Evolutionary conservation across 176 grass and related monocot genomes (phyloP), one percentile per base, ranked within the genome.

Genomic region (Tuctoria greenei): DNA sequence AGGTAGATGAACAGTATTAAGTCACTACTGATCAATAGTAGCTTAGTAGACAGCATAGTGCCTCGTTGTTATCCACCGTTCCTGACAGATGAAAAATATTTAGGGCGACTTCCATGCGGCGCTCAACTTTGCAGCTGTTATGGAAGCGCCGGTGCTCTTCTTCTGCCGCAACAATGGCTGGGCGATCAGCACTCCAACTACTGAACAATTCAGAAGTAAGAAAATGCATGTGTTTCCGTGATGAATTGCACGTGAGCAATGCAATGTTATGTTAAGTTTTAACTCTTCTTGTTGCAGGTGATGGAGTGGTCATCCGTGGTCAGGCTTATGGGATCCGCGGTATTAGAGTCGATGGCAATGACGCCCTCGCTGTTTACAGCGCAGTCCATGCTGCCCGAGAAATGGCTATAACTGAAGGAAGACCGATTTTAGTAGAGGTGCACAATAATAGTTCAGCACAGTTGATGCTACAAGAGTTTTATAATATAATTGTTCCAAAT

Each of bases 111-210:
- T 95, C 69, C 96, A 99, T 76, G 96, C 92, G 12, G 96, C 89
- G 14, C 54, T 99, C 23, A 95, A 95, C 82, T 95, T 99, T 75
- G 92, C 92, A 41, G 96, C 96, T 26, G 96, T 99, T 49, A 69
- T 75, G 71, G 96, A 99, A 71, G 83, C 85, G 11, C 96, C 96
- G 2, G 85, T 95, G 52, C 85, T 99, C 66, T 99, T 99, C 87
- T 99, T 92, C 84, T 99, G 96, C 69, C 92, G 92, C 20, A 99
- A 95, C 80, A 99, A 99, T 88, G 96, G 96, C 37, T 99, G 96
- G 96, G 96, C 96, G 63, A 99, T 99, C 77, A 99, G 96, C 73
- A 99, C 96, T 34, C 96, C 92, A 20, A 92, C 83, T 41, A 59
- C 42, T 7, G 96, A 99, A 77, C 96, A 99, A 49, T 99, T 99